These are phyloP conservation scores for Cordyceps militaris DNA, from an alignment of 2,329 filamentous ascomycete species.

Conservation along the genomic window DNA sequence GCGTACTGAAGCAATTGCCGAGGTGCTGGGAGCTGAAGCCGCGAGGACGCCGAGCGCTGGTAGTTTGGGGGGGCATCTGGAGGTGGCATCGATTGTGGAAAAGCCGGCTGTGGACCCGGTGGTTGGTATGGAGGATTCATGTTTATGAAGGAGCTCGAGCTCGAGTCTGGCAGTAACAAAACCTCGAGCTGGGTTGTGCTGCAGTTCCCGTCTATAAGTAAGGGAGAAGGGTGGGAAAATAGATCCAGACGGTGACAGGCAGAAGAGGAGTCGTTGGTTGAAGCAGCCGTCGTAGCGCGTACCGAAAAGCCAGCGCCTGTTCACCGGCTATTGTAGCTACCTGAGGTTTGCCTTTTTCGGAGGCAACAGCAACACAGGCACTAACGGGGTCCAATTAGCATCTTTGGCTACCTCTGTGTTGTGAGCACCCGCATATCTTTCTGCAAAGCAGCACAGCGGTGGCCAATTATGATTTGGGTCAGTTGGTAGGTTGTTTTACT, in stretches of 20 bases:
- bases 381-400: background rate
- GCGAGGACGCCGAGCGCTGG: background rate
- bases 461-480: too few relatives aligned
- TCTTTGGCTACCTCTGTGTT: background rate
- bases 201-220: background rate
- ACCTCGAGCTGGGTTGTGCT: background rate
- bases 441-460: background rate
- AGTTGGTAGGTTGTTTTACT: too few relatives aligned
- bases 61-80: background rate
- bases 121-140: slow-evolving; percentile 12
- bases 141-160: background rate
- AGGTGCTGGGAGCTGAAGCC: slow-evolving; percentile 5
- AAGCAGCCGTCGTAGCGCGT: slow-evolving; percentile 1
- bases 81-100: background rate
- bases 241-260: background rate
- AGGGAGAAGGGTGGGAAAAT: background rate
- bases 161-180: background rate
- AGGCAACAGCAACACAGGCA: background rate
- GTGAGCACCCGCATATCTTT: background rate
- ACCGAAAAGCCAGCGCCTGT: background rate
- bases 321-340: too few relatives aligned
- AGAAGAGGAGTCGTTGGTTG: slow-evolving; percentile 9
- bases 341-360: slow-evolving; percentile 1
- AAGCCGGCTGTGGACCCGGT: background rate
- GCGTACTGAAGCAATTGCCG: slow-evolving; percentile 8